Base-by-base conservation (phyloP, 1,284 basidiomycete genomes). In the Rhodotorula sp. region DNA sequence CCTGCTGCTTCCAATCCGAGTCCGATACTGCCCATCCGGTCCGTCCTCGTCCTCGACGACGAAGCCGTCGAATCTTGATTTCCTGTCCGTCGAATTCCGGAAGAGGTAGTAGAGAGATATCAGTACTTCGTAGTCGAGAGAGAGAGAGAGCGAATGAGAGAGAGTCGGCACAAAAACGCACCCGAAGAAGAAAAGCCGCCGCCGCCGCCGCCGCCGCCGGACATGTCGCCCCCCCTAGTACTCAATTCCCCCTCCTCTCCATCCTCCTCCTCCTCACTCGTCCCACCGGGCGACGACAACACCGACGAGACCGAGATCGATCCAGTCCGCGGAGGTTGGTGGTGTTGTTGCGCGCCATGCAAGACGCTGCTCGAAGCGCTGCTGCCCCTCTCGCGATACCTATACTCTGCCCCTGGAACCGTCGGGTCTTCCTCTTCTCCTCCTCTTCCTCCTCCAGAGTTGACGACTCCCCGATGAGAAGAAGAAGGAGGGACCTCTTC, bases 301-400 rank as follows among this genome's bases (percentile, higher is more conserved):
- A n/a, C 12, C 51, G 51, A 52, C 51, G 21, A 52, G n/a, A 26
- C 52, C 20, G n/a, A 26, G 26, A 18, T 23, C 23, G 14, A 18
- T 1, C 47, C 59, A 3, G 26, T 8, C 46, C 34, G 7, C 34
- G 65, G 54, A n/a, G 54, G 62, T 21, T 15, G 56, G 21, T 58
- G 15, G 18, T 65, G 68, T 3, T 21, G 15, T 31, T 57, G 47
- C n/a, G n/a, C n/a, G n/a, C n/a, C n/a, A n/a, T 51, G 54, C 10
- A 69, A 51, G 20, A 76, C 43, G 23, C 69, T 69, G 26, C 62
- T 65, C n/a, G 64, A 67, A 31, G 74, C 74, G 56, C 67, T 67
- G 16, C 62, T 66, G 1, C 74, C 74, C 3, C 72, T 54, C 26
- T 68, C 58, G 18, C 72, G 64, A 26, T 21, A 61, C 31, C 34